Conservation (phyloP, 2,329 filamentous ascomycete genomes). For the Tolypocladium tropicale region DNA sequence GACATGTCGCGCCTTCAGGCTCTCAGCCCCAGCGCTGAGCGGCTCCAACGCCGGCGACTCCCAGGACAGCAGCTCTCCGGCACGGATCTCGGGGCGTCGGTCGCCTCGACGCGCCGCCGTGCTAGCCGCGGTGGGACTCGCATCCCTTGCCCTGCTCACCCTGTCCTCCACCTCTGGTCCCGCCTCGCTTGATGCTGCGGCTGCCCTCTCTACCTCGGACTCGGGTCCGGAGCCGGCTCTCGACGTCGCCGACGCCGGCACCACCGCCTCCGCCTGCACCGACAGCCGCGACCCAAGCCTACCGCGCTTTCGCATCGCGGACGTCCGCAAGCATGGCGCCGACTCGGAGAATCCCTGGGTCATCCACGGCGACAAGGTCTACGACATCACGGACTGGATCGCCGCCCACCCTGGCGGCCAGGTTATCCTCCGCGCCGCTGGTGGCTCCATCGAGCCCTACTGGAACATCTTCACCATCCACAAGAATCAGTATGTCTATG, state of each 20-base stretch:
- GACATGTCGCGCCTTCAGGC: not conserved
- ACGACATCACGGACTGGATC: conserved; percentile 62
- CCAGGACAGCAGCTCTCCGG: not conserved
- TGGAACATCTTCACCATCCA: conserved; percentile 64
- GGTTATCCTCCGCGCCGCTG: conserved; percentile 56
- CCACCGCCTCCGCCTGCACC: not conserved
- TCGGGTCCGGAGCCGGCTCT: not conserved
- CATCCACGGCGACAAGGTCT: conserved; percentile 52
- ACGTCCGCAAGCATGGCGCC: conserved; percentile 42
- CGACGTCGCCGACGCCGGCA: not conserved
- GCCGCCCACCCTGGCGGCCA: conserved; percentile 56
- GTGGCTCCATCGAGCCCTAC: conserved; percentile 54
- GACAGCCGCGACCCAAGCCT: conserved; percentile 28
- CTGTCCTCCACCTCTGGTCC: conserved; percentile 1
- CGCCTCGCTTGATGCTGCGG: conserved; percentile 4
- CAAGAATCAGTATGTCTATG: conserved; percentile 52
- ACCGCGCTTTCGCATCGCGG: conserved; percentile 38
- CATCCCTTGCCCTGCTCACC: conserved; percentile 2
- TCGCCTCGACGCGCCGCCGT: conserved; percentile 4
- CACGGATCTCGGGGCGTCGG: conserved; percentile 1
- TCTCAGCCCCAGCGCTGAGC: not conserved
- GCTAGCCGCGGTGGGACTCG: conserved; percentile 3
- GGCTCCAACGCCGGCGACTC: not conserved
- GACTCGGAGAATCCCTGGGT: conserved; percentile 50
- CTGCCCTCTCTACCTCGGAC: not conserved